Evolutionary conservation across 345 rosid species (phyloP), one percentile per base, ranked within the genome.

Genomic region (Eucalyptus erythrocorys): DNA sequence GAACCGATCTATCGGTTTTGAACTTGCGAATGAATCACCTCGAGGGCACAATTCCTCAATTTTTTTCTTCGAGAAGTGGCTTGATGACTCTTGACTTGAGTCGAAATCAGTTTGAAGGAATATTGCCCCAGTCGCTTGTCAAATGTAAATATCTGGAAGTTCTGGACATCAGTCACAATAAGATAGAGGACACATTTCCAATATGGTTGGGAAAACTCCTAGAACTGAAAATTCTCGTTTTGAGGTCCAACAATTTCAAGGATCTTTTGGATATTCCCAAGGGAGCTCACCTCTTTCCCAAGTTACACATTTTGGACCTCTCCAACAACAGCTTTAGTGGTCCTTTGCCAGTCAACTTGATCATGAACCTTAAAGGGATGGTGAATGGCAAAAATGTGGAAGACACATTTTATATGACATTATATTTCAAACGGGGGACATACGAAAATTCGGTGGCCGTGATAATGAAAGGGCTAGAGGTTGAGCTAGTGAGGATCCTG

Each of bases 381-480:
- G 24, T 55, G 64, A 24, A 57, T 24, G 30, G 64, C 4, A 0
- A 57, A 24, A 10, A 57, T 57, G 27, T 1, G 30, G n/a, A 57
- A 2, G n/a, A 0, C 30, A 0, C n/a, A 57, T 24, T 57, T 13
- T 57, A 57, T 57, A 24, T 57, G 30, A 22, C 26, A 21, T 27
- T 2, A 21, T 8, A 2, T 53, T 2, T 1, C 0, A 5, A n/a
- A n/a, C n/a, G n/a, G n/a, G n/a, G n/a, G n/a, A 8, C 30, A 24
- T 57, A 57, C 0, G 64, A 57, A 5, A 57, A 57, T 26, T 57
- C 64, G 0, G 14, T 24, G 13, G 5, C n/a, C 13, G 6, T 57
- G 13, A 26, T 10, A 5, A 24, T 24, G 64, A 57, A 57, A 57
- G 14, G 64, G n/a, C 6, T 1, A 57, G 64, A 24, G 64, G 5